Percentiles rank a stretch among this genome's conserved stretches.
These are phyloP conservation scores for Fistulina hepatica DNA, from an alignment of 1,284 basidiomycete genomes.

Conservation along the genomic window DNA sequence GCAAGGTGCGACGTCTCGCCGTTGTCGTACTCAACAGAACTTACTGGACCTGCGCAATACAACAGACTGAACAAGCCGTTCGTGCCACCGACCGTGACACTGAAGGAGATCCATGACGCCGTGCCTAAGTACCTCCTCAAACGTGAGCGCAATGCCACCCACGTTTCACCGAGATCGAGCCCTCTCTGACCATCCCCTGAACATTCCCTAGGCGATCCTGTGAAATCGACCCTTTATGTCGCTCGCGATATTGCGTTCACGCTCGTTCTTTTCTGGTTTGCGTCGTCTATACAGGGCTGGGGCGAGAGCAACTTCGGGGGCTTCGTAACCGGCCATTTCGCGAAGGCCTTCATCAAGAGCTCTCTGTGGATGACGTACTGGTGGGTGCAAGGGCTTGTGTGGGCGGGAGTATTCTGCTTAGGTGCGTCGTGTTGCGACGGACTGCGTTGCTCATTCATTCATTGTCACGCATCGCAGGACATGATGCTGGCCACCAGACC, in stretches of 20 bases:
- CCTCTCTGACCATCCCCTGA: not conserved
- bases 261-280: slow-evolving; percentile 28
- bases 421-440: slow-evolving; percentile 22
- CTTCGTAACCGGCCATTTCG: slow-evolving; percentile 12
- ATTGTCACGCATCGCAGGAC: not conserved
- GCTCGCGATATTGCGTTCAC: slow-evolving; percentile 32
- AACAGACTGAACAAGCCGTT: slow-evolving; percentile 26
- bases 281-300: slow-evolving; percentile 27
- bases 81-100: slow-evolving; percentile 31
- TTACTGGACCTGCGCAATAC: not conserved
- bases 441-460: not conserved
- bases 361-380: slow-evolving; percentile 32
- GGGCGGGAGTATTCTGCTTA: slow-evolving; percentile 39
- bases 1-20: not conserved
- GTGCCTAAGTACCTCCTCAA: slow-evolving; percentile 43
- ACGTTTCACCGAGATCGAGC: not conserved
- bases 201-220: slow-evolving; percentile 10
- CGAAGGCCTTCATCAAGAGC: slow-evolving; percentile 15
- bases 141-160: slow-evolving; percentile 28
- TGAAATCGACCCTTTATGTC: slow-evolving; percentile 28
- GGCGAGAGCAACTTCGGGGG: slow-evolving; percentile 9
- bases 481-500: slow-evolving; percentile 30
- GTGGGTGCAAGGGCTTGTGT: slow-evolving; percentile 38
- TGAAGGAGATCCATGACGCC: slow-evolving; percentile 36
- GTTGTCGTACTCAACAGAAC: not conserved